Percentiles rank a stretch among this genome's conserved stretches.
These are phyloP conservation scores for Fusarium sp. DNA, from an alignment of 2,329 filamentous ascomycete species.

Conservation along the genomic window DNA sequence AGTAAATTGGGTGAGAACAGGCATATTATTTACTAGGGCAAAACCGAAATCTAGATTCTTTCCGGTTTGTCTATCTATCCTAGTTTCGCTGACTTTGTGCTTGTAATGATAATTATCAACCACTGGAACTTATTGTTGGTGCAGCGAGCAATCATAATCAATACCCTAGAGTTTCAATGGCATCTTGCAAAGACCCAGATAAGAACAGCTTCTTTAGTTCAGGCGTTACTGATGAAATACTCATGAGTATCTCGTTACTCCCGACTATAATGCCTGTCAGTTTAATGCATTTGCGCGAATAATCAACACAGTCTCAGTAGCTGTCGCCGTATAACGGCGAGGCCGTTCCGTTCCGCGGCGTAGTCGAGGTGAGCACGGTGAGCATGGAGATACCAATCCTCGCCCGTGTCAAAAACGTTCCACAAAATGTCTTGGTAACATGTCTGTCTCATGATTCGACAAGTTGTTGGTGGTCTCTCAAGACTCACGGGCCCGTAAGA, in stretches of 20 bases:
- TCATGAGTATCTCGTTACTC: neutral
- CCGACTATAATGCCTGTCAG: neutral
- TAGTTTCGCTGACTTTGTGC: neutral
- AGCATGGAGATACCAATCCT: slow-evolving; percentile 20
- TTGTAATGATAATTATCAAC: neutral
- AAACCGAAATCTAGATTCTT: neutral
- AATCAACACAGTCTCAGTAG: slow-evolving; percentile 9
- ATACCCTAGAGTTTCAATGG: neutral
- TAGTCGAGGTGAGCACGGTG: slow-evolving; percentile 40
- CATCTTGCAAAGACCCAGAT: neutral
- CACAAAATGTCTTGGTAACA: slow-evolving; percentile 38
- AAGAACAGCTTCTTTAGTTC: neutral
- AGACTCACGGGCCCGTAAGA: slow-evolving; percentile 26
- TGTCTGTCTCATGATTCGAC: slow-evolving; percentile 41
- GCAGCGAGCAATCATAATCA: neutral
- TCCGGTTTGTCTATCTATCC: neutral
- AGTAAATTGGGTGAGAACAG: neutral
- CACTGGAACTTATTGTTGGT: neutral
- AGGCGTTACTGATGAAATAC: neutral
- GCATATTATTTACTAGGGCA: neutral
- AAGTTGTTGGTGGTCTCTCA: slow-evolving; percentile 16
- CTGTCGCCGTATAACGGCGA: slow-evolving; percentile 31
- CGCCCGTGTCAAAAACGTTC: slow-evolving; percentile 34
- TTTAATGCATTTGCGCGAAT: slow-evolving; percentile 37
- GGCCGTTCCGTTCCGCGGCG: slow-evolving; percentile 32